These are phyloP conservation scores for Magnaporthiopsis incrustans DNA, from an alignment of 2,329 filamentous ascomycete genomes.

Conservation along the genomic window DNA sequence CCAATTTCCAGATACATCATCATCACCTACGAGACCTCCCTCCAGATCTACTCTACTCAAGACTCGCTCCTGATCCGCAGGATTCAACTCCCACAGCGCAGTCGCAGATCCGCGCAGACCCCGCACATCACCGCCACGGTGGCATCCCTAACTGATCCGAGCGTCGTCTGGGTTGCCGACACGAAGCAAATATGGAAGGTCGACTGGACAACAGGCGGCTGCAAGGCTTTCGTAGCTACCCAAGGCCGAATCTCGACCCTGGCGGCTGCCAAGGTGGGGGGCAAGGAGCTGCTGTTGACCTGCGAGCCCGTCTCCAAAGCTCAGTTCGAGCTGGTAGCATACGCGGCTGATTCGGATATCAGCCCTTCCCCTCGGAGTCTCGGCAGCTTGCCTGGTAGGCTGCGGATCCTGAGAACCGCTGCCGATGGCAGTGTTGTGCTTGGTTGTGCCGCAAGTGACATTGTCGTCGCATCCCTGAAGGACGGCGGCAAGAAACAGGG, in stretches of 20 bases:
- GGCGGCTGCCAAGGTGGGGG: not conserved
- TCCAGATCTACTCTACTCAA: constrained; percentile 73
- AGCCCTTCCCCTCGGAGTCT: constrained; percentile 8
- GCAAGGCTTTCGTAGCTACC: not conserved
- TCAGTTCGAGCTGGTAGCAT: constrained; percentile 36
- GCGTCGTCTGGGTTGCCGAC: constrained; percentile 52
- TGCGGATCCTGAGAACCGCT: not conserved
- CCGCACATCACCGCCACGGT: constrained; percentile 28
- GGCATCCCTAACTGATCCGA: constrained; percentile 32
- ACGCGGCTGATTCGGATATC: constrained; percentile 24
- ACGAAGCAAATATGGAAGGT: constrained; percentile 51
- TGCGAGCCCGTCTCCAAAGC: constrained; percentile 30
- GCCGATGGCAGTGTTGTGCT: constrained; percentile 1
- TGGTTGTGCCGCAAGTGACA: not conserved
- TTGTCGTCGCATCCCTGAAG: not conserved
- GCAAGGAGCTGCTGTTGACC: constrained; percentile 38
- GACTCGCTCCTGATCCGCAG: constrained; percentile 75
- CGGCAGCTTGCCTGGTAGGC: constrained; percentile 5
- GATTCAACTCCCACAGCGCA: constrained; percentile 42
- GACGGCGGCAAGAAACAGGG: constrained; percentile 1
- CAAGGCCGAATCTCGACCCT: not conserved
- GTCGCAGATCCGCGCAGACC: constrained; percentile 15
- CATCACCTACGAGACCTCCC: constrained; percentile 62
- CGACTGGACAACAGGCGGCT: constrained; percentile 45
- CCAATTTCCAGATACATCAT: constrained; percentile 51